These are phyloP conservation scores for Fusarium foetens DNA, from an alignment of 2,329 filamentous ascomycete species.

Conservation along the genomic window DNA sequence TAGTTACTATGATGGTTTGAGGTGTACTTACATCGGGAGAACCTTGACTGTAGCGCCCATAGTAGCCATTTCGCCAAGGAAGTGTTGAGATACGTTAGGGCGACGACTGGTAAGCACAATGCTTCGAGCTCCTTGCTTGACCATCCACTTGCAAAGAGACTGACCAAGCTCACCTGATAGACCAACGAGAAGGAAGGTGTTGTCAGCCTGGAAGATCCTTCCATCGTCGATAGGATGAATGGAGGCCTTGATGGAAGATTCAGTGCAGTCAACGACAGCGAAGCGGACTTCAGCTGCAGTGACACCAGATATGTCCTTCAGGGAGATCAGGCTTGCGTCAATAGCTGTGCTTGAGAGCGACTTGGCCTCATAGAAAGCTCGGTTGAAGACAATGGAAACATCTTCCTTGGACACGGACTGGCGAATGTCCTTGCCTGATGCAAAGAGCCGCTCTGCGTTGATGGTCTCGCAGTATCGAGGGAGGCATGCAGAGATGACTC, in stretches of 20 bases:
- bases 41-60: neutral
- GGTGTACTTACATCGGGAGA: neutral
- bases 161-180: neutral
- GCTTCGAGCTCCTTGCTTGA: neutral
- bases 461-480: neutral
- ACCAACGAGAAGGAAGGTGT: neutral
- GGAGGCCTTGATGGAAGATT: rapidly evolving
- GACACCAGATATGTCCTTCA: neutral
- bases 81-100: rapidly evolving
- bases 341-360: neutral
- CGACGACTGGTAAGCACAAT: neutral
- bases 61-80: neutral
- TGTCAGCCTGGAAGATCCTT: neutral
- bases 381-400: rapidly evolving
- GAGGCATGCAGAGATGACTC: neutral
- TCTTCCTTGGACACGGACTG: neutral
- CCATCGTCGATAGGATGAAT: neutral
- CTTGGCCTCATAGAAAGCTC: neutral
- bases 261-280: neutral
- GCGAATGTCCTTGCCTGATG: rapidly evolving
- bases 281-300: neutral
- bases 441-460: rapidly evolving
- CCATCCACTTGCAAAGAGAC: neutral
- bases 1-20: rapidly evolving
- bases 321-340: neutral